Evolutionary conservation across 345 rosid genomes (phyloP), one percentile per base, ranked within the genome.

Genomic region (Clarkia xantiana): DNA sequence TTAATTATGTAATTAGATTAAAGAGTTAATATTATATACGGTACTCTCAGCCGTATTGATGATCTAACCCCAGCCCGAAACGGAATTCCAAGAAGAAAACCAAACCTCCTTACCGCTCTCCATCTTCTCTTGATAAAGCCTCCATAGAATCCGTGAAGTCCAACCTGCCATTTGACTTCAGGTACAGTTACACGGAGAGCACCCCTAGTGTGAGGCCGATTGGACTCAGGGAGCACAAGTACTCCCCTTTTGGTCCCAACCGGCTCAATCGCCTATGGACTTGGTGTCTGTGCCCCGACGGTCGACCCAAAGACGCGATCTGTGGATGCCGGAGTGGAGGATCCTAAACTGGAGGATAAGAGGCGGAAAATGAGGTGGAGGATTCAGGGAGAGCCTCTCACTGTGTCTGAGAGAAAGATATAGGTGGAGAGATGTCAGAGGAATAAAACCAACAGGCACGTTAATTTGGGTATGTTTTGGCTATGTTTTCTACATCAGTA

Each of bases 151-250:
- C 77, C 54, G 25, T 40, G 6, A 68, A 50, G 43, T 76, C 94
- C 40, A 72, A 82, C 52, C 72, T 81, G 7, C 94, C 88, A 1
- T 84, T 91, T 52, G 96, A 86, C 74, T 86, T 86, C 64, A 71
- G 94, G 48, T 76, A 69, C 61, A 91, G 96, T 55, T 86, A 91
- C 76, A 84, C 98, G 4, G 94, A 81, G 76, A 84, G 87, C 61
- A 76, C 65, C 56, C 75, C 69, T 40, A 18, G 11, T 39, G 93
- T 78, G 41, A 67, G 94, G 60, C 84, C 98, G 2, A 86, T 81
- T 42, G 98, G 98, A 6, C 68, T 91, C 25, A 72, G 98, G 65
- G 94, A 86, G 60, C 96, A 94, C 19, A 91, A 91, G 58, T 91
- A 81, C 72, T 84, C 96, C 3, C 96, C 98, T 0, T 86, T 91